Percentiles rank a stretch among this genome's conserved stretches.
These are phyloP conservation scores for Centaurea solstitialis DNA, from an alignment of 129 eudicot genomes.

Conservation along the genomic window DNA sequence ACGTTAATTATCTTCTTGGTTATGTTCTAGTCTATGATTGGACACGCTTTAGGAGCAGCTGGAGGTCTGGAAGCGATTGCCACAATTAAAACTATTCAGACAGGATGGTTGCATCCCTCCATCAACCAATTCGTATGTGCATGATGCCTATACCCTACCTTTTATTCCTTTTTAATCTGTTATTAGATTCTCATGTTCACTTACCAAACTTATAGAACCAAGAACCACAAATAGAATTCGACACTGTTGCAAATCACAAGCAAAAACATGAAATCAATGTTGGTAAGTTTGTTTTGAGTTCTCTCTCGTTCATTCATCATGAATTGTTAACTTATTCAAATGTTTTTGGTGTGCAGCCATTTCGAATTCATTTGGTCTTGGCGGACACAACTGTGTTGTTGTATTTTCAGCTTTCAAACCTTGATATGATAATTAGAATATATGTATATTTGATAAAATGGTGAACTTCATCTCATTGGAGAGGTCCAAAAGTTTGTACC, in stretches of 20 bases:
- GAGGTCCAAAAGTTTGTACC: not conserved
- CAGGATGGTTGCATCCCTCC: constrained; percentile 44
- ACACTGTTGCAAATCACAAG: not conserved
- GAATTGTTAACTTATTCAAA: not conserved
- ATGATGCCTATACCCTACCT: not conserved
- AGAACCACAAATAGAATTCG: not conserved
- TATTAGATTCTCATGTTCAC: not conserved
- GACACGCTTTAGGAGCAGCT: constrained; percentile 80
- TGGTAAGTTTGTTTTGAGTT: not conserved
- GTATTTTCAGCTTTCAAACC: not conserved
- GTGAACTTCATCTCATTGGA: not conserved
- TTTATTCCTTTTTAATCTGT: not conserved
- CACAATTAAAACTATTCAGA: constrained; percentile 51
- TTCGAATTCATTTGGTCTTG: not conserved
- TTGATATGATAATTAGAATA: not conserved
- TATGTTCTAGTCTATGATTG: constrained; percentile 69
- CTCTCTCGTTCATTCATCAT: not conserved
- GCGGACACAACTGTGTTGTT: not conserved
- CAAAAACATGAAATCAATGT: not conserved
- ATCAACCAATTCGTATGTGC: constrained; percentile 62
- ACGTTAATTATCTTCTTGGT: not conserved
- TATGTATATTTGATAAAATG: not conserved
- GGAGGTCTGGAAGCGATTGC: constrained; percentile 87
- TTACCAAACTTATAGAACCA: not conserved
- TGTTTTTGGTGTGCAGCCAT: not conserved